Percentiles rank a stretch among this genome's conserved stretches.
phyloP scores from a whole-genome alignment of 306 rosid genomes.

The Vigna hirtella region DNA sequence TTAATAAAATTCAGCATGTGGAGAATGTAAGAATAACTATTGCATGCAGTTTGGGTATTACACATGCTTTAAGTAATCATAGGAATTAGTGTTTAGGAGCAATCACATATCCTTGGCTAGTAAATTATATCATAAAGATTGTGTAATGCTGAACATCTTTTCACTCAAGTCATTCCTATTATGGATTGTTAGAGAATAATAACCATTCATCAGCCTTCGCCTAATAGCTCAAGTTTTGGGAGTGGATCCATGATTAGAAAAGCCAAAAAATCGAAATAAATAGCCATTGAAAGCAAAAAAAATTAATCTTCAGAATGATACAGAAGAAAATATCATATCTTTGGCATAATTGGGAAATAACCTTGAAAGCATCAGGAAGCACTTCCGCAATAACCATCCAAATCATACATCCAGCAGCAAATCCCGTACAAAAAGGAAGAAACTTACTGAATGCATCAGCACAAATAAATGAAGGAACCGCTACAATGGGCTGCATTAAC shows the following conservation, averaged over 20 bases:
- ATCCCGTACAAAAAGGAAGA: conserved; percentile 97
- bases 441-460: conserved; percentile 97
- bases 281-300: conserved; percentile 1
- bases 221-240: conserved; percentile 24
- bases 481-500: conserved; percentile 90
- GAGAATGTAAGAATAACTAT: not conserved
- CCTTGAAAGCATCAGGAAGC: conserved; percentile 99
- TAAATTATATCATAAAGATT: not conserved
- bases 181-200: not conserved
- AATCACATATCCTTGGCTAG: not conserved
- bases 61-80: not conserved
- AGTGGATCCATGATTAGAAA: not conserved
- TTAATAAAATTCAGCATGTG: too few species aligned
- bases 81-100: not conserved
- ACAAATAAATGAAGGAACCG: conserved; percentile 97
- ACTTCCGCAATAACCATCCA: conserved; percentile 99
- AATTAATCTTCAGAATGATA: conserved; percentile 6
- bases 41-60: not conserved
- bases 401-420: conserved; percentile 99
- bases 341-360: conserved; percentile 37
- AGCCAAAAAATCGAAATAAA: conserved; percentile 9
- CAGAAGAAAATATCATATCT: conserved; percentile 9
- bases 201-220: not conserved
- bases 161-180: not conserved
- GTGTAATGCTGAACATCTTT: not conserved